Base-by-base conservation (phyloP, 257 asterid genomes). In the Petunia secreta region DNA sequence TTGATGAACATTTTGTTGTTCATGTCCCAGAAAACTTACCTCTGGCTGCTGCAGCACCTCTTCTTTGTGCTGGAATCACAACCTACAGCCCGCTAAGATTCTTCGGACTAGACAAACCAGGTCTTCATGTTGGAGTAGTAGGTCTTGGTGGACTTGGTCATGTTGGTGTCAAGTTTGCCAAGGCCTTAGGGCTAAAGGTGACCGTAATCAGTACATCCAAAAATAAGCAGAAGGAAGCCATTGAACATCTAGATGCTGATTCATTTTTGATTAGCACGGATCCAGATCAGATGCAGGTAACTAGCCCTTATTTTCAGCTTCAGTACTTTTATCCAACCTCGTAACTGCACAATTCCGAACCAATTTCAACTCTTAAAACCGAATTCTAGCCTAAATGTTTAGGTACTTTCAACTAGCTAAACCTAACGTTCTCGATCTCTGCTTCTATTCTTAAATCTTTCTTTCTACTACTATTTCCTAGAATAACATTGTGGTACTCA, bases 141-240 rank as follows among this genome's bases (percentile, higher is more conserved):
- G 82, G 85, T 9, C 82, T 82, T 13, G 85, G 85, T 7, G 85
- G 85, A 1, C 55, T 82, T 1, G 85, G 85, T 10, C 85, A 82
- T 66, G 39, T 82, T 37, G 82, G 64, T 8, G 82, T 82, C 8
- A 82, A 82, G 55, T 66, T 55, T 25, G 82, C 75, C 6, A 82
- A 77, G 85, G 85, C 85, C 34, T 79, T 83, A 34, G 77, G 81
- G 2, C 8, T 37, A 1, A 78, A 79, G 6, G 85, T 83, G 36
- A 69, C 82, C 0, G 85, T 83, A 2, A 78, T 83, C 5, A 79
- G 85, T 65, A 83, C 85, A 7, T 78, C 82, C 4, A 52, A 64
- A n/a, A 41, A 53, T 38, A 83, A 79, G 40, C 64, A 54, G 39
- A 39, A 71, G 5, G 80, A 69, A 53, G 82, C 85, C 3, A 60